Percentiles rank a stretch among this genome's conserved stretches.
phyloP scores from a whole-genome alignment of 2,329 filamentous ascomycete species.

The Scolecobasidium constrictum region DNA sequence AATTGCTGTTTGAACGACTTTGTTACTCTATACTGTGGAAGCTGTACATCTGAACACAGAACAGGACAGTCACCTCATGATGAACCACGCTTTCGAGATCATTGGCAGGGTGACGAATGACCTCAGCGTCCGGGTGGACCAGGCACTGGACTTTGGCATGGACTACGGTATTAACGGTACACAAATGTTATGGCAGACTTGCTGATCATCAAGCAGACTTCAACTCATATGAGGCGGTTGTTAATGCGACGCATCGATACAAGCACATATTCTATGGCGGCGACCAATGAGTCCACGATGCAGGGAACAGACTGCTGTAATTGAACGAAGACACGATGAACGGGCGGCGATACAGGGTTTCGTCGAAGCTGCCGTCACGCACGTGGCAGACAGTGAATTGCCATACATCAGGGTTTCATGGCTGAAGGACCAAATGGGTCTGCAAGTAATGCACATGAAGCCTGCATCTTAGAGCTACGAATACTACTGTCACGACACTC shows the following conservation, averaged over 20 bases:
- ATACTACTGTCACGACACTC: slow-evolving; percentile 16
- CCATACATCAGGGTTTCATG: too few species aligned
- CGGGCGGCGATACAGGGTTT: too few species aligned
- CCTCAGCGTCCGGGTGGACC: slow-evolving; percentile 59
- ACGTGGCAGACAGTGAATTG: too few species aligned
- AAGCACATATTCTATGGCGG: slow-evolving; percentile 68
- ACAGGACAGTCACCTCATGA: slow-evolving; percentile 59
- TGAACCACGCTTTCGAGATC: slow-evolving; percentile 62
- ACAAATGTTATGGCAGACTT: too few species aligned
- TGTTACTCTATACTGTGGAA: too few species aligned
- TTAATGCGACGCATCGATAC: slow-evolving; percentile 74
- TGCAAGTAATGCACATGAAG: too few species aligned
- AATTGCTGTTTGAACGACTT: slow-evolving; percentile 19
- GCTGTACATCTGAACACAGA: too few species aligned
- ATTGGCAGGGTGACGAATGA: slow-evolving; percentile 73
- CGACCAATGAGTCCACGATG: slow-evolving; percentile 11
- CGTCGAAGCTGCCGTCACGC: too few species aligned
- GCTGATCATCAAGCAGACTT: slow-evolving; percentile 32
- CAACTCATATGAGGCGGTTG: slow-evolving; percentile 49
- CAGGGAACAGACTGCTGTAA: not conserved
- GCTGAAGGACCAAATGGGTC: too few species aligned
- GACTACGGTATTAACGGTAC: slow-evolving; percentile 61
- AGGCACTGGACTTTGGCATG: slow-evolving; percentile 56
- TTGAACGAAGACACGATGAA: not conserved
- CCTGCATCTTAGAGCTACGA: too few species aligned